phyloP scores from a whole-genome alignment of 768 basidiomycete genomes.

The Crepidotus variabilis region DNA sequence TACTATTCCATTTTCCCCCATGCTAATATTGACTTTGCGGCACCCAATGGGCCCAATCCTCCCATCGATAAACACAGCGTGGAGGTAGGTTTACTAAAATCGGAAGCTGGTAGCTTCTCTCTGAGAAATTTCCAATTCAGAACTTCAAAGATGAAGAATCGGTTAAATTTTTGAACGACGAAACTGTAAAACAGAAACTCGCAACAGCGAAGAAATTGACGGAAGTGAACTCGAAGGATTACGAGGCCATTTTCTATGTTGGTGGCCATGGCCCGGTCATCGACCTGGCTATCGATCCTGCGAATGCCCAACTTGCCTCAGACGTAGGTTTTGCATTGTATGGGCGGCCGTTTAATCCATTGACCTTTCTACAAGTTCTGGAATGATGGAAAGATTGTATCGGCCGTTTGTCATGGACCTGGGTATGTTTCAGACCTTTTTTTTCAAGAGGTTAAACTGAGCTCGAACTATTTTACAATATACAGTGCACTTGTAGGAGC shows the following conservation, averaged over 20 bases:
- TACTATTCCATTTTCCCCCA: conserved; percentile 54
- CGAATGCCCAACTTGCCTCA: conserved; percentile 54
- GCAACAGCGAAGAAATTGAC: conserved; percentile 55
- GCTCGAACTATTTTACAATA: too few species aligned
- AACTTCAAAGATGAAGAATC: conserved; percentile 49
- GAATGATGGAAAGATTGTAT: conserved; percentile 57
- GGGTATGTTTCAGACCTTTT: conserved; percentile 40
- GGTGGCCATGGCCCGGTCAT: conserved; percentile 79
- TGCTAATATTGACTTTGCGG: conserved; percentile 54
- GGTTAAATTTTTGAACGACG: conserved; percentile 57
- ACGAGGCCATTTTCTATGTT: conserved; percentile 73
- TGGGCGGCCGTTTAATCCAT: neutral
- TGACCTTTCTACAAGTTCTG: conserved; percentile 47
- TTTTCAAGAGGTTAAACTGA: neutral
- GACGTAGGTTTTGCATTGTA: conserved; percentile 34
- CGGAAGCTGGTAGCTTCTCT: conserved; percentile 2
- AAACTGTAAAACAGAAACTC: conserved; percentile 46
- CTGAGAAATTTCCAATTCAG: conserved; percentile 22
- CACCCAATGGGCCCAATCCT: conserved; percentile 63
- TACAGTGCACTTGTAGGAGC: conserved; percentile 59
- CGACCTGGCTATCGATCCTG: conserved; percentile 58
- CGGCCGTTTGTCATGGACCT: conserved; percentile 81
- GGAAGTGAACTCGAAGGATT: conserved; percentile 56
- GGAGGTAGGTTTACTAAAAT: conserved; percentile 28
- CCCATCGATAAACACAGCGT: conserved; percentile 61